A percentile compares a stretch with the other conserved stretches of the same genome.
Evolutionary conservation across 371 early-diverging fungal genomes (phyloP).

Genomic region (Actinomortierella wolfii): DNA sequence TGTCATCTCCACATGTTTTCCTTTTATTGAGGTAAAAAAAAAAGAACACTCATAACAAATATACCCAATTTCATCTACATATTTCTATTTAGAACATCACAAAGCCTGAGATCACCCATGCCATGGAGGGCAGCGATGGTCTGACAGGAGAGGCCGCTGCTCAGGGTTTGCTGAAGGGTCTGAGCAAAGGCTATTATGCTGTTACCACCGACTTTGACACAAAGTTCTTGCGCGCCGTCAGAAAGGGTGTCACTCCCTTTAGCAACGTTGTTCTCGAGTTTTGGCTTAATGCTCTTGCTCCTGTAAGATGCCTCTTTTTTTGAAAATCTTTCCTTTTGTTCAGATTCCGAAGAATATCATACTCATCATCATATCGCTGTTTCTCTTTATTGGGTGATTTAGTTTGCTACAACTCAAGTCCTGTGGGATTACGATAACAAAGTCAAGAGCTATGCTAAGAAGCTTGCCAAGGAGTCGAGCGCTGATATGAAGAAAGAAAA

Average conservation of each 20-base stretch:
- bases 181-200: conserved; percentile 52
- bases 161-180: conserved; percentile 35
- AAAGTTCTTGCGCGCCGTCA: conserved; percentile 53
- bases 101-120: conserved; percentile 81
- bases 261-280: conserved; percentile 30
- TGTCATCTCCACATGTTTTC: not conserved
- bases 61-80: not conserved
- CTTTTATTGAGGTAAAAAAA: not conserved
- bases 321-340: not conserved
- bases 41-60: not conserved
- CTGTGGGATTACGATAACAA: conserved; percentile 33
- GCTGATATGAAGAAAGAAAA: conserved; percentile 26
- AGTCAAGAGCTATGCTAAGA: conserved; percentile 35
- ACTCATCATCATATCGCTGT: not conserved
- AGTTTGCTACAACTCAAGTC: conserved; percentile 28
- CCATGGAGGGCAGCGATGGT: conserved; percentile 77
- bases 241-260: conserved; percentile 47
- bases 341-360: not conserved
- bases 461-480: conserved; percentile 1
- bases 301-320: conserved; percentile 16
- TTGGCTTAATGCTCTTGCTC: conserved; percentile 20
- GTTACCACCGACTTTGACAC: conserved; percentile 58
- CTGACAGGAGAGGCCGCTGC: conserved; percentile 68
- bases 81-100: conserved; percentile 62
- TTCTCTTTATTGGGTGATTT: conserved; percentile 3